Conservation (phyloP, 768 basidiomycete genomes). For the Dentipellis fragilis region DNA sequence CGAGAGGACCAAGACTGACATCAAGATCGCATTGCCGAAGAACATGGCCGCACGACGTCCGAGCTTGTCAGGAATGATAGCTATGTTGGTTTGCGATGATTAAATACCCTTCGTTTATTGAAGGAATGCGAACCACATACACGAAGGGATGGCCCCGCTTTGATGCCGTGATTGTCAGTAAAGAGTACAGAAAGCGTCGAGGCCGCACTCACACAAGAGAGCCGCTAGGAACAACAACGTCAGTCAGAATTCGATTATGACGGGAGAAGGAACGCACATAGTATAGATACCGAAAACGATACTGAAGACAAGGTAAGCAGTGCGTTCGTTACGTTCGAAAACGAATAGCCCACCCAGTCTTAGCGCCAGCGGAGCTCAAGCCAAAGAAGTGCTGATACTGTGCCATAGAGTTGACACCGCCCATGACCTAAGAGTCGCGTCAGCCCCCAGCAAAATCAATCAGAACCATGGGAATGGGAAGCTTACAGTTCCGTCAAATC, state of each 20-base stretch:
- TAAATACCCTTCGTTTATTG: too few species aligned
- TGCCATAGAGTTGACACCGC: slow-evolving; percentile 41
- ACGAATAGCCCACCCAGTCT: slow-evolving; percentile 27
- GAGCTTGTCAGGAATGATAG: slow-evolving; percentile 36
- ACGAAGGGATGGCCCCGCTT: slow-evolving; percentile 35
- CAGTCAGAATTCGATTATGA: background rate
- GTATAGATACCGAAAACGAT: slow-evolving; percentile 49
- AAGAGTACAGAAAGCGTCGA: background rate
- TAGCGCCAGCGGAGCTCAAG: slow-evolving; percentile 30
- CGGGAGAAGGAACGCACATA: slow-evolving; percentile 14
- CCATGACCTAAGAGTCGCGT: slow-evolving; percentile 29
- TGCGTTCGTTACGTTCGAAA: background rate
- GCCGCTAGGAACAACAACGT: background rate
- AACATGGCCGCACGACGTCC: slow-evolving; percentile 43
- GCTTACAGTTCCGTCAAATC: slow-evolving; percentile 43
- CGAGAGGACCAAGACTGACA: slow-evolving; percentile 22
- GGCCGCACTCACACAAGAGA: slow-evolving; percentile 2
- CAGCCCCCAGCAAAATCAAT: background rate
- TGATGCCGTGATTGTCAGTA: background rate
- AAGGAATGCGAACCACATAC: slow-evolving; percentile 16
- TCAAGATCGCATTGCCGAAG: slow-evolving; percentile 33
- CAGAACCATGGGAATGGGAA: background rate
- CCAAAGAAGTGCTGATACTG: slow-evolving; percentile 36
- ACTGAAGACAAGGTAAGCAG: slow-evolving; percentile 13
- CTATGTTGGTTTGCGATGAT: slow-evolving; percentile 16